A percentile compares a stretch with the other conserved stretches of the same genome.
These are phyloP conservation scores for Penicillium janthinellum DNA, from an alignment of 2,329 filamentous ascomycete species.

Conservation along the genomic window DNA sequence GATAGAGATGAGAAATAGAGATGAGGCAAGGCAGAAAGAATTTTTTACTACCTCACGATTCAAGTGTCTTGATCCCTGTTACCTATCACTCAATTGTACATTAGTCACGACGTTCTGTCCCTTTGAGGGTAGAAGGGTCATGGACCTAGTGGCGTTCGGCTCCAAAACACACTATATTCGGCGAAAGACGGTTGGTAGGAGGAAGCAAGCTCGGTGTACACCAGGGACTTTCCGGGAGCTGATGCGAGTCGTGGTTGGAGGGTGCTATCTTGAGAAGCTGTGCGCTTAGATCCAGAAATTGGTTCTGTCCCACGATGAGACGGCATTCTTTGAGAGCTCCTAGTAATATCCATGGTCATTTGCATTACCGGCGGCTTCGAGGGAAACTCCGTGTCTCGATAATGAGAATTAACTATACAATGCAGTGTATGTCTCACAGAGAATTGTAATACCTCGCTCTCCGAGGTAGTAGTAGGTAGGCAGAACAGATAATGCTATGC, in stretches of 20 bases:
- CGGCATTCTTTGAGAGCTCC: constrained; percentile 4
- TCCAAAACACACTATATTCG: constrained; percentile 20
- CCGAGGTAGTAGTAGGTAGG: constrained; percentile 1
- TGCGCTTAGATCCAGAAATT: constrained; percentile 16
- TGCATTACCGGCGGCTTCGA: constrained; percentile 15
- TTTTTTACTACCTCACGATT: constrained; percentile 7
- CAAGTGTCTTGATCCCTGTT: constrained; percentile 2
- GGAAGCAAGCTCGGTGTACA: constrained; percentile 10
- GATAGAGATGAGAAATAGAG: neutral
- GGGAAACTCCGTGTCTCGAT: constrained; percentile 24
- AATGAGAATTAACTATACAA: constrained; percentile 10
- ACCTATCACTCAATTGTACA: constrained; percentile 6
- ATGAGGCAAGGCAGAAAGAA: neutral
- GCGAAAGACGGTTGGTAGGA: constrained; percentile 19
- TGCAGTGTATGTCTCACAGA: constrained; percentile 24
- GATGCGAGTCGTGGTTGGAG: constrained; percentile 7
- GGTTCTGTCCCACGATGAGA: constrained; percentile 17
- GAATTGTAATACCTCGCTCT: constrained; percentile 18
- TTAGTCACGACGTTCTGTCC: neutral
- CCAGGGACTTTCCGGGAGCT: constrained; percentile 7
- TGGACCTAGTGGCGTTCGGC: constrained; percentile 1
- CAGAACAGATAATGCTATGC: constrained; percentile 6
- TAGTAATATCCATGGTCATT: constrained; percentile 20
- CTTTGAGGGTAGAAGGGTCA: neutral
- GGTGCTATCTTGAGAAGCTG: constrained; percentile 20